Percentiles rank a stretch among this genome's conserved stretches.
phyloP scores from a whole-genome alignment of 1,284 basidiomycete species.

The Pseudozyma pruni region DNA sequence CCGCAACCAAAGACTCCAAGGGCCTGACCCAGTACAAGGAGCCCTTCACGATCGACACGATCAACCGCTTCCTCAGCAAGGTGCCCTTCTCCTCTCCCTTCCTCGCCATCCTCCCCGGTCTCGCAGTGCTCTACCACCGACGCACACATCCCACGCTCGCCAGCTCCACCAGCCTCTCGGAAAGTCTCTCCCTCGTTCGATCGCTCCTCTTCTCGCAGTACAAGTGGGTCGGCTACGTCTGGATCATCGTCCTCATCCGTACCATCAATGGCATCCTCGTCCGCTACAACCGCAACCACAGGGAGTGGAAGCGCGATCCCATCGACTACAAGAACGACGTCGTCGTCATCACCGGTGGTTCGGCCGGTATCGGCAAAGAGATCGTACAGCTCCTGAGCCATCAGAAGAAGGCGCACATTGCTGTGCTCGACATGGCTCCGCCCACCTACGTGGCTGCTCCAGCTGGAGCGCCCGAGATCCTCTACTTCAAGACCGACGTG shows the following conservation, averaged over 20 bases:
- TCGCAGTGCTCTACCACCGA: conserved; percentile 51
- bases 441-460: conserved; percentile 61
- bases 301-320: conserved; percentile 47
- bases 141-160: conserved; percentile 13
- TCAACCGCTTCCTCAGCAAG: conserved; percentile 46
- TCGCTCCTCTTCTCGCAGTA: conserved; percentile 50
- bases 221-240: conserved; percentile 53
- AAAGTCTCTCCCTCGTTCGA: conserved; percentile 20
- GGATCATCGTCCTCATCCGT: conserved; percentile 53
- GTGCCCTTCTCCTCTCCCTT: conserved; percentile 59
- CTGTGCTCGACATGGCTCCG: conserved; percentile 64
- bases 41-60: conserved; percentile 56
- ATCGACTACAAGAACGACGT: conserved; percentile 62
- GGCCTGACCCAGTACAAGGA: conserved; percentile 29
- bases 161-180: conserved; percentile 9
- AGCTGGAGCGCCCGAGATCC: conserved; percentile 60
- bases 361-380: conserved; percentile 65
- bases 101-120: conserved; percentile 52
- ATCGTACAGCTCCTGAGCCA: conserved; percentile 61
- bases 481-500: conserved; percentile 66
- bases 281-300: conserved; percentile 58
- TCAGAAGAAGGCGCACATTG: conserved; percentile 55
- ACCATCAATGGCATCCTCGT: conserved; percentile 53
- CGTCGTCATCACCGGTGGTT: conserved; percentile 65
- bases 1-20: conserved; percentile 6